These are phyloP conservation scores for Cerioporus squamosus DNA, from an alignment of 1,284 basidiomycete species.

Conservation along the genomic window DNA sequence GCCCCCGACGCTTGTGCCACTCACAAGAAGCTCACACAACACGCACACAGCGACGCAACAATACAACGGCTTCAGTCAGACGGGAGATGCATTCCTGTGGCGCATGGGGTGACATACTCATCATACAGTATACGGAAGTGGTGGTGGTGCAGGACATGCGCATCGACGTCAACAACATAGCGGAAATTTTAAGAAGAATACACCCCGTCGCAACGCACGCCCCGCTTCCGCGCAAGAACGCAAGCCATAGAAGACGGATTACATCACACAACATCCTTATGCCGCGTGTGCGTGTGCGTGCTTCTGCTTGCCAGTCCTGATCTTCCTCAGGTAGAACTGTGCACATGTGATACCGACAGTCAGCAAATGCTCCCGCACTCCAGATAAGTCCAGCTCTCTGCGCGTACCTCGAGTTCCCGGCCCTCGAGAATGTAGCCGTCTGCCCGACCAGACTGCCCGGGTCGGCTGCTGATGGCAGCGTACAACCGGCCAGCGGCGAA, in stretches of 20 bases:
- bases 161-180: slow-evolving; percentile 24
- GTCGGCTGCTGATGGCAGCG: slow-evolving; percentile 88
- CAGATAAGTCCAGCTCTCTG: slow-evolving; percentile 1
- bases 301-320: slow-evolving; percentile 93
- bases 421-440: slow-evolving; percentile 97
- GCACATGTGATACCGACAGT: slow-evolving; percentile 8
- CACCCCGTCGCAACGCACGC: slow-evolving; percentile 22
- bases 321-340: slow-evolving; percentile 92
- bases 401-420: slow-evolving; percentile 89
- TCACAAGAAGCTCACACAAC: neutral
- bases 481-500: slow-evolving; percentile 90
- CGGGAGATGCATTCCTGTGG: slow-evolving; percentile 28
- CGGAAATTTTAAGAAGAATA: slow-evolving; percentile 27
- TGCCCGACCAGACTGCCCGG: slow-evolving; percentile 91
- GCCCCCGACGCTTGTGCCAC: no score
- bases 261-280: slow-evolving; percentile 31
- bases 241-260: slow-evolving; percentile 14
- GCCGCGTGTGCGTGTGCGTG: slow-evolving; percentile 79
- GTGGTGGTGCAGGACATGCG: slow-evolving; percentile 18
- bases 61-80: slow-evolving; percentile 3
- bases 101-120: slow-evolving; percentile 32
- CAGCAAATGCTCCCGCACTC: slow-evolving; percentile 18
- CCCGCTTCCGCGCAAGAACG: slow-evolving; percentile 27
- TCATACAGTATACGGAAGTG: slow-evolving; percentile 37
- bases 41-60: neutral